A percentile compares a stretch with the other conserved stretches of the same genome.
These are phyloP conservation scores for Penicillium paxilli DNA, from an alignment of 495 filamentous ascomycete genomes.

Conservation along the genomic window DNA sequence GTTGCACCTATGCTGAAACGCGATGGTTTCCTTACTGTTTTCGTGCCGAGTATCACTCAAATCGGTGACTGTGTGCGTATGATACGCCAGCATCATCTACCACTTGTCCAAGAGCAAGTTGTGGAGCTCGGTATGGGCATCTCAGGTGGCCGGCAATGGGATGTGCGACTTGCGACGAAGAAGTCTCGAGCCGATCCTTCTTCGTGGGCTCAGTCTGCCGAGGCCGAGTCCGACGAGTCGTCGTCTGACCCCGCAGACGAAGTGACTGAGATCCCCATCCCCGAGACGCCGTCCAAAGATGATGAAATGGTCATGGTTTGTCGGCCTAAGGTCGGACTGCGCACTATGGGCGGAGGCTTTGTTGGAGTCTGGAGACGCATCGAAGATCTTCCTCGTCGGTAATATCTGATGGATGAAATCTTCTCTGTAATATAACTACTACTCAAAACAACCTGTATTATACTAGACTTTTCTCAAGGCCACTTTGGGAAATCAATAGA, in stretches of 20 bases:
- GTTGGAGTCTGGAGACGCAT: slow-evolving; percentile 64
- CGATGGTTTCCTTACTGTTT: slow-evolving; percentile 65
- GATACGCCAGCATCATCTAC: slow-evolving; percentile 50
- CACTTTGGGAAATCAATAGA: background rate
- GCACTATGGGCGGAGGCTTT: slow-evolving; percentile 68
- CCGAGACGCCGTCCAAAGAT: slow-evolving; percentile 19
- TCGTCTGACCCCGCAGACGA: background rate
- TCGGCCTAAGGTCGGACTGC: slow-evolving; percentile 64
- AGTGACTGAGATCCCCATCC: background rate
- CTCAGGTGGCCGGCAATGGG: slow-evolving; percentile 63
- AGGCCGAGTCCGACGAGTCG: slow-evolving; percentile 17
- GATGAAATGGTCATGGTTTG: slow-evolving; percentile 61
- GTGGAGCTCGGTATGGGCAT: slow-evolving; percentile 62
- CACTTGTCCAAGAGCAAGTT: slow-evolving; percentile 59
- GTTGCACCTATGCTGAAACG: slow-evolving; percentile 56
- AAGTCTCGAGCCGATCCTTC: slow-evolving; percentile 45
- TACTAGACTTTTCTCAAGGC: background rate
- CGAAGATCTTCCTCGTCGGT: slow-evolving; percentile 27
- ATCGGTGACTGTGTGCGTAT: slow-evolving; percentile 59
- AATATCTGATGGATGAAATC: slow-evolving; percentile 1
- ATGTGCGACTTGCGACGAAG: slow-evolving; percentile 56
- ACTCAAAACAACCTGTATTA: slow-evolving; percentile 8
- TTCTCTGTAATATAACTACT: slow-evolving; percentile 6
- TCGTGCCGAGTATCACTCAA: slow-evolving; percentile 76
- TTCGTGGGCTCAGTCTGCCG: slow-evolving; percentile 29